These are phyloP conservation scores for Terfezia boudieri DNA, from an alignment of 495 filamentous ascomycete genomes.

Conservation along the genomic window DNA sequence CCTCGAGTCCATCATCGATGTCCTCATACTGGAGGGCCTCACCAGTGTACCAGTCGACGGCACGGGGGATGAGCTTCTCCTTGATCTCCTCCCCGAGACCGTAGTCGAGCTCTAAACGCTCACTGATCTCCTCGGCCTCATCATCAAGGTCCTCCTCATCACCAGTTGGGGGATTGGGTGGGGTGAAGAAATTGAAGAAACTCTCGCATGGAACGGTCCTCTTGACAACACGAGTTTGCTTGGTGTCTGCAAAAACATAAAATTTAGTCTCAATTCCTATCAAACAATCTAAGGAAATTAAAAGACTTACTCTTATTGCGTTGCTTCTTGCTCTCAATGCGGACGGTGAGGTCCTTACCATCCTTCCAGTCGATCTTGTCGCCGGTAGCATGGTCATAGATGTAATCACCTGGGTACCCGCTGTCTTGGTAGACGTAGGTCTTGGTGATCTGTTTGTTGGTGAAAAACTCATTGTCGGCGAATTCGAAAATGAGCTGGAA, in stretches of 20 bases:
- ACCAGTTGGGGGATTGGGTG: slow-evolving; percentile 62
- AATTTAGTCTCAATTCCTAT: neutral
- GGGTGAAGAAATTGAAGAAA: slow-evolving; percentile 99
- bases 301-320: slow-evolving; percentile 79
- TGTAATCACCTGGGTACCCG: slow-evolving; percentile 95
- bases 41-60: slow-evolving; percentile 98
- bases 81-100: slow-evolving; percentile 99
- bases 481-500: slow-evolving; percentile 98
- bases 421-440: slow-evolving; percentile 99
- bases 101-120: slow-evolving; percentile 95
- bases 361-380: slow-evolving; percentile 95
- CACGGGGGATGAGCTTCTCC: slow-evolving; percentile 96
- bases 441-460: slow-evolving; percentile 91
- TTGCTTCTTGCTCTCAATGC: slow-evolving; percentile 96
- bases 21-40: slow-evolving; percentile 96
- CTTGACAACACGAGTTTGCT: slow-evolving; percentile 96
- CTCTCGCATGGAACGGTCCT: slow-evolving; percentile 96
- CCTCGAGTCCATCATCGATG: slow-evolving; percentile 65
- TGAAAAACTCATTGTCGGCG: slow-evolving; percentile 81
- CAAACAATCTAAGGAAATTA: neutral
- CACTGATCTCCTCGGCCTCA: slow-evolving; percentile 74
- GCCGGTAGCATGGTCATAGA: slow-evolving; percentile 97
- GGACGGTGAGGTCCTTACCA: slow-evolving; percentile 77
- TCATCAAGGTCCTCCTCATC: slow-evolving; percentile 56
- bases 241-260: slow-evolving; percentile 44